These are phyloP conservation scores for Sporothrix pallida DNA, from an alignment of 2,329 filamentous ascomycete genomes.

Conservation along the genomic window DNA sequence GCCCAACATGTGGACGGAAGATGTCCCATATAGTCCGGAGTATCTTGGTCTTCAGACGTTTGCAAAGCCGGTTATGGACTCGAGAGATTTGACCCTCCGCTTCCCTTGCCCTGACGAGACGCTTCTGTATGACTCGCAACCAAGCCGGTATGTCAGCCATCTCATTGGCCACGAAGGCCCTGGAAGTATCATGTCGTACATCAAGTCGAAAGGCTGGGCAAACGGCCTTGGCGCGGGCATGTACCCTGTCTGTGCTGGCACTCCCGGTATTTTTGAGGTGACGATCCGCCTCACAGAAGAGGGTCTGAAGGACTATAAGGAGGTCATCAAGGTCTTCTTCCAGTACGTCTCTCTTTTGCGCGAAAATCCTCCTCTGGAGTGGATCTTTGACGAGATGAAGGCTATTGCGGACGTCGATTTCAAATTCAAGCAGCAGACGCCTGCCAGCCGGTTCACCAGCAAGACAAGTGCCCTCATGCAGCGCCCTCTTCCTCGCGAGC, in stretches of 20 bases:
- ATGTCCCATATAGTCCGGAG: conserved; percentile 56
- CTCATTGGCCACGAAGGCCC: conserved; percentile 91
- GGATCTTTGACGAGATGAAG: conserved; percentile 94
- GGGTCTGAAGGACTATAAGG: conserved; percentile 78
- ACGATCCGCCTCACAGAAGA: conserved; percentile 83
- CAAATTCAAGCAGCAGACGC: conserved; percentile 91
- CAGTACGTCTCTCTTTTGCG: conserved; percentile 88
- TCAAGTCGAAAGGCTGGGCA: conserved; percentile 90
- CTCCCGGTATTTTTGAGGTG: conserved; percentile 77
- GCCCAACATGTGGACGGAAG: conserved; percentile 60
- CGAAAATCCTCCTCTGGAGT: conserved; percentile 80
- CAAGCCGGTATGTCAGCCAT: conserved; percentile 84
- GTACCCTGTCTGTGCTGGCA: conserved; percentile 76
- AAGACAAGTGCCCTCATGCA: conserved; percentile 88
- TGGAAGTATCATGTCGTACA: conserved; percentile 86
- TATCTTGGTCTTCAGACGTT: conserved; percentile 73
- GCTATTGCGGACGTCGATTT: conserved; percentile 92
- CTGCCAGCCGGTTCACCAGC: conserved; percentile 87
- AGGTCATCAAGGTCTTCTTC: conserved; percentile 83
- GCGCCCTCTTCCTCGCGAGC: conserved; percentile 82
- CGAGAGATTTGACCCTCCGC: conserved; percentile 75
- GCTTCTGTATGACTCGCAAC: conserved; percentile 76
- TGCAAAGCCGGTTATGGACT: conserved; percentile 91
- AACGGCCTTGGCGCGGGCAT: conserved; percentile 81
- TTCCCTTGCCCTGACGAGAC: conserved; percentile 90